Evolutionary conservation across 345 rosid species (phyloP).

Genomic region (Euphorbia lathyris): DNA sequence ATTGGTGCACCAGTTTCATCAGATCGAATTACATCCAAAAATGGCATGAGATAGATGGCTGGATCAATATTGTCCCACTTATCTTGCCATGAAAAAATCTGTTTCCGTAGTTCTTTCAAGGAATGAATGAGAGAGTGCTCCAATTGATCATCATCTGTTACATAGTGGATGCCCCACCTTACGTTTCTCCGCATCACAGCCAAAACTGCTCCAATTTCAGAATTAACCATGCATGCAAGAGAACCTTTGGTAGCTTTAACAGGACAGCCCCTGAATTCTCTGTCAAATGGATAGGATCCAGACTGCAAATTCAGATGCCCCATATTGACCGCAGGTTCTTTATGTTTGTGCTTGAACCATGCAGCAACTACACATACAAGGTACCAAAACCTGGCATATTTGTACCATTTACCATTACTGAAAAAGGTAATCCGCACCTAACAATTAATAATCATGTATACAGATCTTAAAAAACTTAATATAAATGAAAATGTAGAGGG

Average conservation of each 20-base stretch:
- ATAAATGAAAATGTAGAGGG: background rate
- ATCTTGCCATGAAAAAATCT: slow-evolving; percentile 57
- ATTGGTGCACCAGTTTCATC: slow-evolving; percentile 83
- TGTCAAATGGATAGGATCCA: background rate
- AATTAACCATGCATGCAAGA: slow-evolving; percentile 60
- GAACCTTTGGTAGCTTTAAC: slow-evolving; percentile 29
- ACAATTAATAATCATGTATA: background rate
- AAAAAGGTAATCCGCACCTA: background rate
- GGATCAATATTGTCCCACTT: slow-evolving; percentile 55
- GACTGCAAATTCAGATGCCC: slow-evolving; percentile 14
- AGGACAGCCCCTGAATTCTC: slow-evolving; percentile 1
- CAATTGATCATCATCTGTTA: slow-evolving; percentile 57
- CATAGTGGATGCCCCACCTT: slow-evolving; percentile 61
- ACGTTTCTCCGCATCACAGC: slow-evolving; percentile 82
- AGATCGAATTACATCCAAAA: slow-evolving; percentile 66
- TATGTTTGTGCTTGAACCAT: background rate
- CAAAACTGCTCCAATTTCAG: slow-evolving; percentile 68
- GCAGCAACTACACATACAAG: slow-evolving; percentile 2
- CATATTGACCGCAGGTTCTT: slow-evolving; percentile 2
- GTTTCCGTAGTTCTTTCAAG: slow-evolving; percentile 59
- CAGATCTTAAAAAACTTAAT: background rate
- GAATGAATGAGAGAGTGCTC: slow-evolving; percentile 74
- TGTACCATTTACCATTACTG: background rate
- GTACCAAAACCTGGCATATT: no score
- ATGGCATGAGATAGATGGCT: slow-evolving; percentile 53